Evolutionary conservation across 140 eudicot genomes (phyloP), one percentile per base, ranked within the genome.

Genomic region (Oenanthe javanica): DNA sequence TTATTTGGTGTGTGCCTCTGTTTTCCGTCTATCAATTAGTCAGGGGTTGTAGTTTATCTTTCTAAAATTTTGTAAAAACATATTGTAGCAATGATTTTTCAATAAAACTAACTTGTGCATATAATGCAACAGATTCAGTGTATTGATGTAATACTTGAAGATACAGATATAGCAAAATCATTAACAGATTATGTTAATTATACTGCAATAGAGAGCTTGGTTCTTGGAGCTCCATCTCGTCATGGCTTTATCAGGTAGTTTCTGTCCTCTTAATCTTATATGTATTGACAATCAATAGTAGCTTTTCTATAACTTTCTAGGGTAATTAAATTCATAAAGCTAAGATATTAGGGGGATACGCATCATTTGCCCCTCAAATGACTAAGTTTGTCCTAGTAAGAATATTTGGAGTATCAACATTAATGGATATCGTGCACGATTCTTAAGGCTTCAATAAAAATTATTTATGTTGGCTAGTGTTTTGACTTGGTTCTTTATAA

Each of bases 201-300:
- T 63, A 83, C 86, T 85, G 98, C 90, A 19, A 93, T 93, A 40
- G 91, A 91, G 63, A 87, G 77, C 79, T 82, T 93, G 85, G 94
- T 93, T 79, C 92, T 93, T 84, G 98, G 98, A 18, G 89, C 90
- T 18, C 72, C 98, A 23, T 92, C 97, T 18, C 84, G 88, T 31
- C 92, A 89, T 85, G 98, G 98, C 59, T 89, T 93, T 86, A 86
- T 93, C 76, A 91, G 93, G 98, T 89, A 70, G 81, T 40, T 73
- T 43, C 38, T 14, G 55, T 77, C 19, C 13, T 31, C 18, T 31
- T 76, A 11, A 25, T 54, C 69, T 51, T 1, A 16, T 10, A 16
- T 38, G 48, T 50, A 12, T 3, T 1, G 13, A 48, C 16, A 50
- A 75, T 10, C 18, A 4, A 11, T 43, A 49, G 15, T 6, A 57